phyloP scores from a whole-genome alignment of 352 stramenopile genomes.

The Pythium dissotocum region DNA sequence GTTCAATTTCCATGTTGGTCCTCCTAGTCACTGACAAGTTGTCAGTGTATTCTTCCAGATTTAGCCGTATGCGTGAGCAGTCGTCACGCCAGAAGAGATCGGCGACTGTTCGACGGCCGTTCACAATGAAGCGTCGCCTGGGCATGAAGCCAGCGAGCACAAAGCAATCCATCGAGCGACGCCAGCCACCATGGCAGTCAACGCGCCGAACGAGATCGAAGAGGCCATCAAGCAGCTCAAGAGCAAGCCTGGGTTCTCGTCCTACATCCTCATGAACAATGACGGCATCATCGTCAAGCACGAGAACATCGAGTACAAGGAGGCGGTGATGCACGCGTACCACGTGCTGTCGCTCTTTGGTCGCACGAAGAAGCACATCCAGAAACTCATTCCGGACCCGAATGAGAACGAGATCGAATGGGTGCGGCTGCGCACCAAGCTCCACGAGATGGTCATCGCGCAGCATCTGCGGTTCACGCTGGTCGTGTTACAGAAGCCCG shows the following conservation, averaged over 20 bases:
- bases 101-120: not conserved
- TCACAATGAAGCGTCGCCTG: not conserved
- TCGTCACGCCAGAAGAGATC: not conserved
- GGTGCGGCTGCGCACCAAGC: conserved; percentile 86
- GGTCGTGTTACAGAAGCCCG: conserved; percentile 78
- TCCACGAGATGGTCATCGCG: conserved; percentile 92
- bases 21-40: no score
- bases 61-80: not conserved
- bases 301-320: conserved; percentile 91
- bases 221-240: conserved; percentile 93
- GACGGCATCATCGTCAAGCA: conserved; percentile 93
- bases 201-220: conserved; percentile 90
- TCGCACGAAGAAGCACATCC: conserved; percentile 81
- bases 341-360: conserved; percentile 88
- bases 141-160: not conserved
- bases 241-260: conserved; percentile 86
- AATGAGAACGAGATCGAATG: conserved; percentile 90
- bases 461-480: conserved; percentile 89
- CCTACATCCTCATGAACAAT: conserved; percentile 93
- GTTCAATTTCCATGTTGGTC: not conserved
- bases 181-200: conserved; percentile 48
- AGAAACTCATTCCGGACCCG: conserved; percentile 85
- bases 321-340: conserved; percentile 91
- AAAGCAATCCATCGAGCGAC: not conserved
- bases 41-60: not conserved